Conservation (phyloP, 257 asterid genomes). For the Solanum rostratum region DNA sequence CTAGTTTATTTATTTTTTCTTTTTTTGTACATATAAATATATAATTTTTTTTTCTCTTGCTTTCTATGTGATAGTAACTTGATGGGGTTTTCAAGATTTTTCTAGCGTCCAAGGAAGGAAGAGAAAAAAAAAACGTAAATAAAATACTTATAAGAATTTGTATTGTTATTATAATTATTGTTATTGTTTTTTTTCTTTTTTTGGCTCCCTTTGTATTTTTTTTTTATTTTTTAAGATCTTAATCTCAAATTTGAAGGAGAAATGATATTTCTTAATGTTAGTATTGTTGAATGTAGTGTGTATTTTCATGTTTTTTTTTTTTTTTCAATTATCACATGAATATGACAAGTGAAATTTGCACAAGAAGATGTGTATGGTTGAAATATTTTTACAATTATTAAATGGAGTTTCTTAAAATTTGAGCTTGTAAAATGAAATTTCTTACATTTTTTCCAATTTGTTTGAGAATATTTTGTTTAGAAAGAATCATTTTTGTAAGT, state of each 20-base stretch:
- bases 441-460: neutral
- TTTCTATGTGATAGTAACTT: constrained; percentile 46
- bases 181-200: neutral
- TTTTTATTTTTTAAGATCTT: neutral
- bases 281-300: neutral
- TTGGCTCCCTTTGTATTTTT: neutral
- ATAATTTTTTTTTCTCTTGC: constrained; percentile 22
- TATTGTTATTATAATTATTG: neutral
- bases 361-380: neutral
- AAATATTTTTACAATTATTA: neutral
- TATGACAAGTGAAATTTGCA: neutral
- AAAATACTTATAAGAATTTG: neutral
- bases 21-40: neutral
- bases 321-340: neutral
- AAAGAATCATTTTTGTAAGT: neutral
- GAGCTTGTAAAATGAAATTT: neutral
- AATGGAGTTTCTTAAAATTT: neutral
- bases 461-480: neutral
- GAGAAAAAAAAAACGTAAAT: constrained; percentile 16
- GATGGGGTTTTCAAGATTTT: constrained; percentile 11
- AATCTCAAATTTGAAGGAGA: neutral
- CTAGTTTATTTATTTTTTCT: neutral
- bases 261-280: neutral
- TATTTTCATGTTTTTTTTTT: neutral
- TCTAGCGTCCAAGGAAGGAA: constrained; percentile 58